A percentile compares a stretch with the other conserved stretches of the same genome.
phyloP scores from a whole-genome alignment of 2,329 filamentous ascomycete species.

The Lecanicillium sp. region DNA sequence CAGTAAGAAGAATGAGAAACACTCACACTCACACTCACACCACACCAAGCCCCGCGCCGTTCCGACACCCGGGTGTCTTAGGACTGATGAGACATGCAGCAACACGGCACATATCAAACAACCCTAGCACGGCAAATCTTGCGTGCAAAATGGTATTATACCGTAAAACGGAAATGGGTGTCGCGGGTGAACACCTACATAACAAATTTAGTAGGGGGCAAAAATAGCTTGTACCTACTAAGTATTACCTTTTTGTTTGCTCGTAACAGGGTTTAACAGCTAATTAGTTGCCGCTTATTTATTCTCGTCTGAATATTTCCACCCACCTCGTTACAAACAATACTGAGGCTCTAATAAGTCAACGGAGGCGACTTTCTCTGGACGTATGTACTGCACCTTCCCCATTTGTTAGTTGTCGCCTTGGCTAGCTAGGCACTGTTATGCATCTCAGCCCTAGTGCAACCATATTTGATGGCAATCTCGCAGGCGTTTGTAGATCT shows the following conservation, averaged over 20 bases:
- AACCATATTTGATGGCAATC: neutral
- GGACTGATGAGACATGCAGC: too few species aligned
- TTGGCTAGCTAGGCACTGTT: neutral
- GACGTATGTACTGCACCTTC: neutral
- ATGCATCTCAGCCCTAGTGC: neutral
- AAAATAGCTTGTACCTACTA: neutral
- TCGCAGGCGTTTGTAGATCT: neutral
- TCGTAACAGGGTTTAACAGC: neutral
- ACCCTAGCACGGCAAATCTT: too few species aligned
- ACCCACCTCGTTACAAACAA: too few species aligned
- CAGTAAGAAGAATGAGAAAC: too few species aligned
- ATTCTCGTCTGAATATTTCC: neutral
- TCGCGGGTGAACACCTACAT: neutral
- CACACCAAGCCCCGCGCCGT: too few species aligned
- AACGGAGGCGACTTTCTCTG: neutral
- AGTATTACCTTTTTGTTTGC: neutral
- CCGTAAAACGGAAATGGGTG: too few species aligned
- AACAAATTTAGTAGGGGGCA: neutral
- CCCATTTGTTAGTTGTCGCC: neutral
- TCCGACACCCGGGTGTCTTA: too few species aligned
- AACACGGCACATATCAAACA: too few species aligned
- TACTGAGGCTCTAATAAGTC: neutral
- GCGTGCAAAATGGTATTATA: too few species aligned
- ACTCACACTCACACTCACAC: too few species aligned
- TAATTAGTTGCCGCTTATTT: neutral